Percentiles rank a stretch among this genome's conserved stretches.
These are phyloP conservation scores for Lodderomyces beijingensis DNA, from an alignment of 1,139 yeast genomes.

Conservation along the genomic window DNA sequence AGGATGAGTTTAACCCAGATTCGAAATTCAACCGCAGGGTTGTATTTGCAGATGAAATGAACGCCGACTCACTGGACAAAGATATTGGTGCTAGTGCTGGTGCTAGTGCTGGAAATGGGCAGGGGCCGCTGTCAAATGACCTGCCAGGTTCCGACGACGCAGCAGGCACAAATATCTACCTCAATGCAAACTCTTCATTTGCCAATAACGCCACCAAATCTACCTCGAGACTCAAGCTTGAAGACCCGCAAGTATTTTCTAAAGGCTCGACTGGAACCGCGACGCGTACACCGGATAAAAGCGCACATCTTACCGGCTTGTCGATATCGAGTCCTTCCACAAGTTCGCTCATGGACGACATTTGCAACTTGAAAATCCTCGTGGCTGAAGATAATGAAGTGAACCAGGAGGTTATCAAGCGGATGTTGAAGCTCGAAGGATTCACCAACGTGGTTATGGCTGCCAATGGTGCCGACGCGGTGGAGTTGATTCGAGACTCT, in stretches of 20 bases:
- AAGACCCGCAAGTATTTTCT: conserved; percentile 37
- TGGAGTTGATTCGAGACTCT: conserved; percentile 54
- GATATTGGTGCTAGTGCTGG: not conserved
- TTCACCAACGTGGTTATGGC: conserved; percentile 68
- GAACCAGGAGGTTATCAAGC: conserved; percentile 82
- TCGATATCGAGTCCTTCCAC: not conserved
- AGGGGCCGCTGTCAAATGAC: not conserved
- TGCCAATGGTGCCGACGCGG: conserved; percentile 86
- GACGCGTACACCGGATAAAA: not conserved
- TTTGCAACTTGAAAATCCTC: conserved; percentile 51
- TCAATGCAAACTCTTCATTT: not conserved
- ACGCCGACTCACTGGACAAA: conserved; percentile 8
- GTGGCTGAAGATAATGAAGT: conserved; percentile 95
- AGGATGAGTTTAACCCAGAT: conserved; percentile 41
- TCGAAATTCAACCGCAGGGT: conserved; percentile 36
- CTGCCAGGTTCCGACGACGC: not conserved
- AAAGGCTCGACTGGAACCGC: conserved; percentile 59
- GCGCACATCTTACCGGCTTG: not conserved
- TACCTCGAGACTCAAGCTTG: conserved; percentile 1
- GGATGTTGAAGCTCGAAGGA: conserved; percentile 83
- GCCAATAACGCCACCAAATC: not conserved
- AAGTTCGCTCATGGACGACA: conserved; percentile 10
- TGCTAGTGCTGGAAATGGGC: not conserved
- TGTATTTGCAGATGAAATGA: conserved; percentile 25
- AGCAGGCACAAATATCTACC: not conserved